phyloP scores from a whole-genome alignment of 1,139 yeast species.

The Suhomyces atakaporum region DNA sequence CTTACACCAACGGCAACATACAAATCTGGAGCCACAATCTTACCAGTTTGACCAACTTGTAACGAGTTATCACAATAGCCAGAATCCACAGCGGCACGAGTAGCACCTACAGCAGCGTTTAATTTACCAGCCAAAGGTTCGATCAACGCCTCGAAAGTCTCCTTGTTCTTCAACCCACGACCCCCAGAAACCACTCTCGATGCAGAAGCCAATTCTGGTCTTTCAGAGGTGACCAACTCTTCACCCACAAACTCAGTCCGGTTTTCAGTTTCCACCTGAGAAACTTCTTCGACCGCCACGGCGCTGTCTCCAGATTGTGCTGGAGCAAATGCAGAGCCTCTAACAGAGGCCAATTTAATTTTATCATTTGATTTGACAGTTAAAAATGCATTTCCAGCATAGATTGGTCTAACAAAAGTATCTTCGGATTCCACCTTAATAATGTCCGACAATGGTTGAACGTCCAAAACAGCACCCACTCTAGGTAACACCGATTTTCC shows the following conservation, averaged over 20 bases:
- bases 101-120: conserved; percentile 95
- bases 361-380: conserved; percentile 75
- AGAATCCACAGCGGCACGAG: conserved; percentile 96
- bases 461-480: conserved; percentile 79
- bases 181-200: conserved; percentile 86
- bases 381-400: conserved; percentile 91
- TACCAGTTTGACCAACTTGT: conserved; percentile 98
- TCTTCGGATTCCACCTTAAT: conserved; percentile 62
- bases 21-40: conserved; percentile 94
- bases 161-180: conserved; percentile 89
- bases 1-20: conserved; percentile 92
- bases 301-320: conserved; percentile 39
- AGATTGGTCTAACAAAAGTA: conserved; percentile 89
- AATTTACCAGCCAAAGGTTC: conserved; percentile 84
- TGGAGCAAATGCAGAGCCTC: conserved; percentile 84
- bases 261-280: conserved; percentile 30
- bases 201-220: conserved; percentile 92
- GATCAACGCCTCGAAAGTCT: conserved; percentile 73
- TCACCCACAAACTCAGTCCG: conserved; percentile 67
- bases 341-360: conserved; percentile 67
- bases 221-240: conserved; percentile 71
- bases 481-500: conserved; percentile 90
- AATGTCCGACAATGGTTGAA: conserved; percentile 86
- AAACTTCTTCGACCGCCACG: conserved; percentile 52
- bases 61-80: conserved; percentile 97